A percentile compares a stretch with the other conserved stretches of the same genome.
Evolutionary conservation across 148 eudicot genomes (phyloP).

Genomic region (Persicaria maculosa): DNA sequence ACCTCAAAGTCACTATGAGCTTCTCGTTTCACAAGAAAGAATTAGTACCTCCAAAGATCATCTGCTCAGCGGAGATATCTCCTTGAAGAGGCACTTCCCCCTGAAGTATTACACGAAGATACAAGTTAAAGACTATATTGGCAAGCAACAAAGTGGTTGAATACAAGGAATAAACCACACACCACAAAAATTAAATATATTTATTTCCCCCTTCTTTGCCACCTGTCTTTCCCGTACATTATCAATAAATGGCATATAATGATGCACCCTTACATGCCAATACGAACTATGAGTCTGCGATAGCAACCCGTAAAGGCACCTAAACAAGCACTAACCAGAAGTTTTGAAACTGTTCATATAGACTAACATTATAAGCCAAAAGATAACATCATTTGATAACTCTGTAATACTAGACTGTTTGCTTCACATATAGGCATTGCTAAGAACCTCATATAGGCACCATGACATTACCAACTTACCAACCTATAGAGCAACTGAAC

Average conservation of each 20-base stretch:
- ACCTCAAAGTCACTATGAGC: background rate
- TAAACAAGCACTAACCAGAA: background rate
- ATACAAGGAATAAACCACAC: background rate
- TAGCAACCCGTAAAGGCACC: background rate
- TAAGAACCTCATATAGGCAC: background rate
- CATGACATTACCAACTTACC: background rate
- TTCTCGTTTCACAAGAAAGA: background rate
- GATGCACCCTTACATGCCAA: background rate
- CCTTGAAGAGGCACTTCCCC: constrained; percentile 97
- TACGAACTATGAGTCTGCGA: background rate
- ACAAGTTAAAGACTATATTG: constrained; percentile 12
- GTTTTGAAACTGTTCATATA: no score
- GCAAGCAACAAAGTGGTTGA: background rate
- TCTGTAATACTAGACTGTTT: background rate
- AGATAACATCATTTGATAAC: background rate
- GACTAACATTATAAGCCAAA: no score
- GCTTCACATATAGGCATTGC: background rate
- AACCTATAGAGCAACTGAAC: background rate
- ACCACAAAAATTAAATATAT: no score
- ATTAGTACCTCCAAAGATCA: constrained; percentile 79
- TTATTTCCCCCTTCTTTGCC: background rate
- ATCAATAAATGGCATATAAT: background rate
- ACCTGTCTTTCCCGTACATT: background rate
- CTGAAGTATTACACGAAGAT: constrained; percentile 29
- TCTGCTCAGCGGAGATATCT: constrained; percentile 92